A percentile compares a stretch with the other conserved stretches of the same genome.
These are phyloP conservation scores for Solanum hybrid DNA, from an alignment of 305 asterid species.

Conservation along the genomic window DNA sequence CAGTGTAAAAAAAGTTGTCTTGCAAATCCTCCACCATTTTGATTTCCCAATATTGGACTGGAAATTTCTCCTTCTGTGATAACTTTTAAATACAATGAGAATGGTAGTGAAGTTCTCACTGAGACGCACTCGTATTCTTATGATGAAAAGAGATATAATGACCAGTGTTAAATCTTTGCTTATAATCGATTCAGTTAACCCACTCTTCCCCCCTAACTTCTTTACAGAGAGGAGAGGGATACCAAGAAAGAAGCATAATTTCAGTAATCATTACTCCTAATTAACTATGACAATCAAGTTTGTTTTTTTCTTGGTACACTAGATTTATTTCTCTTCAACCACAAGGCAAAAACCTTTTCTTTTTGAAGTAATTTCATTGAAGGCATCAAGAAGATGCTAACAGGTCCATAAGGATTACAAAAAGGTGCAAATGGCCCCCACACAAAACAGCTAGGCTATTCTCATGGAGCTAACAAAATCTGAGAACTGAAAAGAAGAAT, in stretches of 20 bases:
- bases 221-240: neutral
- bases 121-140: neutral
- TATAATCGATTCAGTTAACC: neutral
- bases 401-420: neutral
- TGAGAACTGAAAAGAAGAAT: neutral
- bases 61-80: neutral
- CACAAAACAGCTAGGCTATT: neutral
- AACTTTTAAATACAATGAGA: neutral
- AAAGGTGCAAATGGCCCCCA: neutral
- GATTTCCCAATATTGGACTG: neutral
- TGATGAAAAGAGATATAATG: neutral
- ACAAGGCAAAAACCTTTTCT: neutral
- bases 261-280: neutral
- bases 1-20: neutral
- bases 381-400: neutral
- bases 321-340: neutral
- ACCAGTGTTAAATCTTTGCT: neutral
- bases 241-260: neutral
- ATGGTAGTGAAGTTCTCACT: neutral
- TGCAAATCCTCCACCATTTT: neutral
- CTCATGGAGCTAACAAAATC: neutral
- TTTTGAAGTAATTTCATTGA: neutral
- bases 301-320: neutral
- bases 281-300: neutral
- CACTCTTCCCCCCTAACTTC: neutral